Evolutionary conservation across 768 basidiomycete species (phyloP), one percentile per base, ranked within the genome.

Genomic region (Macrolepiota albuminosa): DNA sequence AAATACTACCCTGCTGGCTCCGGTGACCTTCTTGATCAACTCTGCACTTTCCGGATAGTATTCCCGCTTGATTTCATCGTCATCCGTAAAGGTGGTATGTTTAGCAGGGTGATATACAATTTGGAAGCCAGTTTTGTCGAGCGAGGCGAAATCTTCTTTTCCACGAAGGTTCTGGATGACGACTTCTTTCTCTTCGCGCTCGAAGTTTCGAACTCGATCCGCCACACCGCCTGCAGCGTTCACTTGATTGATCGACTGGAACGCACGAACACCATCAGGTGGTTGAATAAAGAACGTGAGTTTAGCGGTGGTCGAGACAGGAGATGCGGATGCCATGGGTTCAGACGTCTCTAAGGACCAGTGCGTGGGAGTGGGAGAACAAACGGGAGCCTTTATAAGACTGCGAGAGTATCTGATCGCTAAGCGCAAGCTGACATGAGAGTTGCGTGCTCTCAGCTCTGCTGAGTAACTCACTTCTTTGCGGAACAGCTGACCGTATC

Each of bases 31-130:
- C 73, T 86, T 85, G 47, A 86, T 71, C 33, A 85, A 68, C 65
- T 81, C 80, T 21, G 76, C 73, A 62, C 80, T 81, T 70, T 87
- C 85, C 1, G 78, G 75, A 65, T 86, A 86, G 67, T 87, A 88
- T 53, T 81, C 81, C 36, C 62, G 66, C 65, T 76, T 63, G 43
- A 87, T 76, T 40, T 77, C 78, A 8, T 72, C 76, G 43, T 83
- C 79, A 62, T 77, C 72, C 16, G 66, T 65, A 68, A 86, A 86
- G 1, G 76, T 63, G 4, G 70, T 78, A 60, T 81, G 77, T 57
- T 78, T 75, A 1, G 77, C 68, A 2, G 76, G 61, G 29, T 64
- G 56, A 29, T 58, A 47, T 36, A 58, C 70, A 49, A 69, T 47
- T 66, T 81, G 78, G 71, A 83, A 86, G 6, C 84, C 83, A 11